Evolutionary conservation across 331 rosid species (phyloP), one percentile per base, ranked within the genome.

Genomic region (Pyracantha coccinea): DNA sequence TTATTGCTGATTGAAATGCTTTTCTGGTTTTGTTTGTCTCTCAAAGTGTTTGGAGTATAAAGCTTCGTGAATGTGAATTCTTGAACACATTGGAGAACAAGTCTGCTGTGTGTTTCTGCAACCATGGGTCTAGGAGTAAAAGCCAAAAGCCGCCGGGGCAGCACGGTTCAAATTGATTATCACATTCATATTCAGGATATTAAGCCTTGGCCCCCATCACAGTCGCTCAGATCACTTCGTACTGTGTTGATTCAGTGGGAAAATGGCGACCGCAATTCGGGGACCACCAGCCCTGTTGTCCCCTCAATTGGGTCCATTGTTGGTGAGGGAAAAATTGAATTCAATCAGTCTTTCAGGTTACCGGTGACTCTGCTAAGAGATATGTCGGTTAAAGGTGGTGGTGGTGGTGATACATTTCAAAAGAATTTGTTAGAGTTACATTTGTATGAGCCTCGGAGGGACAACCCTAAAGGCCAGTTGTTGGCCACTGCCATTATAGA

Each of bases 191-290:
- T 94, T 75, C 86, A 83, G 64, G 97, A 92, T 83, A 83, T 94
- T 64, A 94, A 88, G 91, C 99, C 99, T 45, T 94, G 99, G 99
- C 97, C 97, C 0, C 99, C 97, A 2, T 87, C 99, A 1, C 91
- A 92, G 81, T 86, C 97, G 5, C 93, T 90, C 33, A 85, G 77
- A 72, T 87, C 96, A 3, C 74, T 88, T 27, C 90, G 96, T 55
- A 84, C 97, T 4, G 96, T 92, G 32, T 29, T 94, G 84, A 83
- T 94, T 79, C 99, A 92, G 53, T 94, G 99, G 99, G 99, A 94
- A 82, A 86, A 90, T 61, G 97, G 97, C 0, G 91, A 90, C 23
- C 93, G 96, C 13, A 57, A 78, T 72, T 90, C 97, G 2, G 99
- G 97, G 58, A 87, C 92, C 65, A 90, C 97, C 19, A 86, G 78